Conservation (phyloP, 495 filamentous ascomycete genomes). For the Penicillium manginii region DNA sequence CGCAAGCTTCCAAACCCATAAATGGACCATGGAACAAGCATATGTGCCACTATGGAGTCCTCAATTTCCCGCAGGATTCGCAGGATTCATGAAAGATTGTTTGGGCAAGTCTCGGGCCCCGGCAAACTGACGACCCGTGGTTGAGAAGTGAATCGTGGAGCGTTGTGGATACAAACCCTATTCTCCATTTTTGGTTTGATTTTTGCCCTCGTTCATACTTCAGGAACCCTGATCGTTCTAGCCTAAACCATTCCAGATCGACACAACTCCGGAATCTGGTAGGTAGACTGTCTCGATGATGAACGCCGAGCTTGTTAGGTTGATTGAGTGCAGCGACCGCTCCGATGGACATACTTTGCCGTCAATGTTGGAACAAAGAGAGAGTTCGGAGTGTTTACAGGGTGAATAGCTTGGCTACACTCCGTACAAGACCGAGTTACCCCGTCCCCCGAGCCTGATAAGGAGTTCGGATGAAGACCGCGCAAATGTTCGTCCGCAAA, state of each 20-base stretch:
- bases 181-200: neutral
- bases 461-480: neutral
- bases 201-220: neutral
- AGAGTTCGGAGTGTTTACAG: neutral
- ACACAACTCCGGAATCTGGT: neutral
- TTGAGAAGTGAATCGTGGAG: constrained; percentile 2
- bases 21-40: neutral
- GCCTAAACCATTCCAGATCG: neutral
- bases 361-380: neutral
- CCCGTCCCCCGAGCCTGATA: neutral
- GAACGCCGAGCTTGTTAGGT: neutral
- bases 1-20: neutral
- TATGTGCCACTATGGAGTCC: neutral
- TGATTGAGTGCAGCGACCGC: neutral
- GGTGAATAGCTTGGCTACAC: neutral
- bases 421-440: neutral
- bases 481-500: neutral
- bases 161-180: constrained; percentile 1
- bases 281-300: constrained; percentile 1
- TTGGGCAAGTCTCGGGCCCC: neutral
- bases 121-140: neutral
- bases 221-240: neutral
- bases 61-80: neutral
- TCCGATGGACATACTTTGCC: neutral
- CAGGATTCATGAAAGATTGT: neutral